Evolutionary conservation across 805 yeast species (phyloP), one percentile per base, ranked within the genome.

Genomic region (Suhomyces sp.): DNA sequence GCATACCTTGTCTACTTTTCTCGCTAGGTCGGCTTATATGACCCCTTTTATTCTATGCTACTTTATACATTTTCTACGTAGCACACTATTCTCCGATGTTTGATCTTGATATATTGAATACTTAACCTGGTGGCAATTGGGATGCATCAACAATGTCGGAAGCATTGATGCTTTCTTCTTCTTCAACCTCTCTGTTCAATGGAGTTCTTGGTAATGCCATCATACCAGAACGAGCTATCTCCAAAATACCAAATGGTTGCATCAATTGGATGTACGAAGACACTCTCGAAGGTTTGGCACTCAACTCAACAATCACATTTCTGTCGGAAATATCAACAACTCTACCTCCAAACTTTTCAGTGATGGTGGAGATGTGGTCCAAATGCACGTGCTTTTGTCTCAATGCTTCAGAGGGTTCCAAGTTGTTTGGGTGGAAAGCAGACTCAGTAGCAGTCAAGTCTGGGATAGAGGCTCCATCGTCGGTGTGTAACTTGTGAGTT

Each of bases 191-290:
- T 17, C 21, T 73, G 57, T 85, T 89, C 60, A 91, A 74, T 43
- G 97, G 97, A 47, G 98, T 89, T 81, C 97, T 86, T 65, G 98
- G 96, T 63, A 94, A 80, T 8, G 98, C 99, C 93, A 94, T 91
- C 96, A 93, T 89, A 75, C 99, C 99, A 22, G 96, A 87, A 75
- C 99, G 84, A 43, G 97, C 97, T 62, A 93, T 87, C 74, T 94
- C 99, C 64, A 94, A 80, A 53, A 94, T 85, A 65, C 99, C 99
- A 66, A 94, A 94, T 44, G 99, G 99, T 69, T 90, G 94, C 66
- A 92, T 78, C 66, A 94, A 82, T 57, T 87, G 88, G 66, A 94
- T 82, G 70, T 92, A 92, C 40, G 96, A 84, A 43, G 93, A 78
- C 57, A 94, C 80, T 71, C 97, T 84, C 49, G 88, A 83, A 35